A percentile compares a stretch with the other conserved stretches of the same genome.
These are phyloP conservation scores for Pseudisothecium myosuroides DNA, from an alignment of 225 moss, liverwort and hornwort genomes.

Conservation along the genomic window DNA sequence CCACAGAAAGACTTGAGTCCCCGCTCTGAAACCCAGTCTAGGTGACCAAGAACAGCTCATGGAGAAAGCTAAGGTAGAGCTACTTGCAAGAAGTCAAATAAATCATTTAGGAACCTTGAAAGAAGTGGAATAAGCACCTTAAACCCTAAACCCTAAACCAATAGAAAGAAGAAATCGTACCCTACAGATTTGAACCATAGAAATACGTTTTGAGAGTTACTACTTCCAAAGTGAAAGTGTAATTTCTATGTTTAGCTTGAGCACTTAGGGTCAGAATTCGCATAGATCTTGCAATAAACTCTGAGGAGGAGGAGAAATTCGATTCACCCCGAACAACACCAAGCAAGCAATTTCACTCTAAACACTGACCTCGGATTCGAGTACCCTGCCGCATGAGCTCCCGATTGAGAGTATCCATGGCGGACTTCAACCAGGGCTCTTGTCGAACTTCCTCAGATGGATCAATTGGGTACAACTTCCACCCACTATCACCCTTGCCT, in stretches of 20 bases:
- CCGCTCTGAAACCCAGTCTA: background rate
- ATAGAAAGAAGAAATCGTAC: background rate
- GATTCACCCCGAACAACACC: background rate
- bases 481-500: slow-evolving; percentile 8
- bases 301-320: background rate
- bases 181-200: background rate
- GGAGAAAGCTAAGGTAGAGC: background rate
- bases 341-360: background rate
- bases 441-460: slow-evolving; percentile 18
- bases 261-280: background rate
- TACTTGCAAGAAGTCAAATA: background rate
- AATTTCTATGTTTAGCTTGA: too few relatives aligned
- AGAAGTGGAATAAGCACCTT: too few relatives aligned
- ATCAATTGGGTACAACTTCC: slow-evolving; percentile 21
- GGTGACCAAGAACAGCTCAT: background rate
- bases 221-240: background rate
- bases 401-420: slow-evolving; percentile 42
- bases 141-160: too few relatives aligned
- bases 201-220: background rate
- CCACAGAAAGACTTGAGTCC: background rate
- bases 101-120: background rate
- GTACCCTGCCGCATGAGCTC: slow-evolving; percentile 43
- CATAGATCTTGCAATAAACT: background rate
- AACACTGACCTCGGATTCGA: slow-evolving; percentile 34
- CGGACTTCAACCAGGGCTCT: slow-evolving; percentile 48